Base-by-base conservation (phyloP, 768 basidiomycete genomes). In the Obba rivulosa region DNA sequence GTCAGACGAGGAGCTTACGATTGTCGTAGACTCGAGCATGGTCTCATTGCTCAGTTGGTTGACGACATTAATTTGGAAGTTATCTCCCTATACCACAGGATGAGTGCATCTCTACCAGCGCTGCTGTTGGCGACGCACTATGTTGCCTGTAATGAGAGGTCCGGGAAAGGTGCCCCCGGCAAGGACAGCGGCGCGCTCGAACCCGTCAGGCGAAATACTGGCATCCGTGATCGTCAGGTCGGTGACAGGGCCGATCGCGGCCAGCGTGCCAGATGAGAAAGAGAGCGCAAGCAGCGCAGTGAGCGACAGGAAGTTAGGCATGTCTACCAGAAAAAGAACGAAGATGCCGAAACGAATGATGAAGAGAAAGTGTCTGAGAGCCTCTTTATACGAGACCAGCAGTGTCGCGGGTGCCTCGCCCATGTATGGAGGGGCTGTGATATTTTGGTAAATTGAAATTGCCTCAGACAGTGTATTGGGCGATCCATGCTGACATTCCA, bases 111-210 rank as follows among this genome's bases (percentile, higher is more conserved):
- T 31, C 28, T 31, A 31, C 5, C 28, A 31, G 13, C 5, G 28
- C 13, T 7, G 5, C 5, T 4, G 8, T 17, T 11, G 10, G 4
- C 3, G 9, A 18, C 49, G 2, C n/a, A 45, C 72, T 64, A 79
- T 81, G 20, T 66, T 61, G 11, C 67, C 74, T 16, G 36, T 56
- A 52, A 80, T 73, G 25, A 77, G 54, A 8, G 77, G 75, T 2
- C 75, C 79, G 2, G 76, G 79, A 45, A 76, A 75, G 2, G 54
- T 64, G 14, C 76, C 76, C 24, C 67, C 69, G 31, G 75, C 73
- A 35, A 79, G 60, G 2, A 72, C 66, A 17, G 77, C 59, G 31
- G 50, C 41, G 43, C 63, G 62, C 16, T 34, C 36, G 44, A 51
- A 59, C 0, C 63, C 63, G 46, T 65, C 63, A 2, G 61, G 63